phyloP scores from a whole-genome alignment of 805 yeast species.

The Pichia pseudocactophila region DNA sequence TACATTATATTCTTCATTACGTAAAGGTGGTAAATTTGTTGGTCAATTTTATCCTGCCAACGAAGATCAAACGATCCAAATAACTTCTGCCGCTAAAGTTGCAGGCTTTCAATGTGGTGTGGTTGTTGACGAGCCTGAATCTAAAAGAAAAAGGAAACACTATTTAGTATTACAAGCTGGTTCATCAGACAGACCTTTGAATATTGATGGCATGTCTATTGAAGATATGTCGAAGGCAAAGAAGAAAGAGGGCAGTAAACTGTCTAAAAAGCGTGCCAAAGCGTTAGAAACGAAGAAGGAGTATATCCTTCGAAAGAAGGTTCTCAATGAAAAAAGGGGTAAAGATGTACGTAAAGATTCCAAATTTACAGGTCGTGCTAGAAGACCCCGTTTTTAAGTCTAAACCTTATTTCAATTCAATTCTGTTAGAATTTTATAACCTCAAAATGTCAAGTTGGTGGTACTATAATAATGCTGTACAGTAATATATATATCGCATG shows the following conservation, averaged over 20 bases:
- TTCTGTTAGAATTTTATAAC: too few species aligned
- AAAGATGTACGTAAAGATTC: constrained; percentile 83
- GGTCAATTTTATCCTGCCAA: constrained; percentile 95
- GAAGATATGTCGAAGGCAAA: constrained; percentile 40
- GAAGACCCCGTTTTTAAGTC: constrained; percentile 51
- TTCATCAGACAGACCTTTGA: constrained; percentile 60
- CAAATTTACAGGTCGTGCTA: constrained; percentile 81
- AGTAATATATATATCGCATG: too few species aligned
- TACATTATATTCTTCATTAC: constrained; percentile 75
- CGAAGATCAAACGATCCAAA: constrained; percentile 73
- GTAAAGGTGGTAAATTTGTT: constrained; percentile 93
- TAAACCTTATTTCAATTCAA: too few species aligned
- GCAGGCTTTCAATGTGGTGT: constrained; percentile 96
- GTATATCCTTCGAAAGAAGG: constrained; percentile 85
- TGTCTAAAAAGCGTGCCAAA: constrained; percentile 40
- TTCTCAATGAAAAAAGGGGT: constrained; percentile 85
- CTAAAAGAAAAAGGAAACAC: constrained; percentile 83
- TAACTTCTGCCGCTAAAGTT: constrained; percentile 77
- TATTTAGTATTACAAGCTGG: constrained; percentile 89
- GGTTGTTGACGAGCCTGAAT: constrained; percentile 88
- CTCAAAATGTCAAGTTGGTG: too few species aligned
- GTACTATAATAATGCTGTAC: too few species aligned
- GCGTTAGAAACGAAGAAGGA: constrained; percentile 68
- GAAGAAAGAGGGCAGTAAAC: constrained; percentile 26
- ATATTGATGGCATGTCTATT: constrained; percentile 72